Evolutionary conservation across 75 land plant species (phyloP), one percentile per base, ranked within the genome.

Genomic region (Pinus taeda): DNA sequence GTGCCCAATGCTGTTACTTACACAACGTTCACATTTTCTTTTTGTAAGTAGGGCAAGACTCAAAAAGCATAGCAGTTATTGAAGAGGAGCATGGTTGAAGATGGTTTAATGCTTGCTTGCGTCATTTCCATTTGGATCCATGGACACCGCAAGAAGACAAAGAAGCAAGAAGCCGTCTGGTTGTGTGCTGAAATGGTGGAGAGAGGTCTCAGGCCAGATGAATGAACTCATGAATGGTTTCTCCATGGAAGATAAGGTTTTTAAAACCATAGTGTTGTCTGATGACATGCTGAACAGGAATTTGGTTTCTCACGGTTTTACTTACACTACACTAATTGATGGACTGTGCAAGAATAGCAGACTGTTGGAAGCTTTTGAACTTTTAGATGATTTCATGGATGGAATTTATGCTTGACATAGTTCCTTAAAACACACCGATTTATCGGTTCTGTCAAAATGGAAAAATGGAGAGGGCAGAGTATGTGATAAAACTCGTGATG

Each of bases 101-200:
- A 77, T 29, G 92, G 96, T 6, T 70, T 88, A 73, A 78, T 80
- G 56, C 94, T 92, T 0, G 92, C 91, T 74, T 75, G 62, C 71
- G 83, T 93, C 13, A 79, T 96, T 45, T 93, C 96, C 30, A 86
- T 88, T 39, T 83, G 91, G 73, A 90, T 96, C 21, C 79, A 80
- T 76, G 88, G 92, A 58, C 90, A 88, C 66, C 88, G 90, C 71
- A 83, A 74, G 69, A 76, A 79, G 37, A 92, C 92, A 37, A 56
- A 75, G 17, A 75, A 86, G 57, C 76, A 81, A 17, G 90, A 92
- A 63, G 94, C 92, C 59, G 71, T 89, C 36, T 88, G 83, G 78
- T 74, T 97, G 57, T 83, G 88, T 22, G 82, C 90, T 82, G 88
- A 83, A 55, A 90, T 90, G 90, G 77, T 83, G 77, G 77, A 74